These are phyloP conservation scores for Rhodotorula diobovata DNA, from an alignment of 768 basidiomycete genomes.

Conservation along the genomic window DNA sequence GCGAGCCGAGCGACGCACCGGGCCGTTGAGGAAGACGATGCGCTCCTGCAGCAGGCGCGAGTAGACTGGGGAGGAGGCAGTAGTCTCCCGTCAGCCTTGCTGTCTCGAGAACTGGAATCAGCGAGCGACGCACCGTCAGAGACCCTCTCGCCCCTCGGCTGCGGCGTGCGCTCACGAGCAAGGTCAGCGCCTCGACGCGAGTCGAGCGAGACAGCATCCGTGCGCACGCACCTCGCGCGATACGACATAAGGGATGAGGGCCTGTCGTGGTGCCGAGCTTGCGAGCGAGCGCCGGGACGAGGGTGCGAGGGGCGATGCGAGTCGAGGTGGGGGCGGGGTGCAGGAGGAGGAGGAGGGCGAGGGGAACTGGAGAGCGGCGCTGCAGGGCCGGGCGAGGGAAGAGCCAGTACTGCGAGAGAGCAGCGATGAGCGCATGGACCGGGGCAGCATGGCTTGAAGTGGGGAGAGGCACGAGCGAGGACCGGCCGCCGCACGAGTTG, in stretches of 20 bases:
- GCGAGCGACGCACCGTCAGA: slow-evolving; percentile 23
- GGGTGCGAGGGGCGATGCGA: neutral
- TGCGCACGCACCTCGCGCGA: slow-evolving; percentile 22
- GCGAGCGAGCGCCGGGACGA: neutral
- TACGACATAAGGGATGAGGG: slow-evolving; percentile 22
- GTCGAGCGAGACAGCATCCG: neutral
- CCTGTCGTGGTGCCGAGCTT: neutral
- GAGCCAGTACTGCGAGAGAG: too few relatives aligned
- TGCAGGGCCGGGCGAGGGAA: too few relatives aligned
- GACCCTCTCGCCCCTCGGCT: slow-evolving; percentile 32
- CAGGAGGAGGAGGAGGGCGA: neutral
- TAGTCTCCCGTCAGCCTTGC: too few relatives aligned
- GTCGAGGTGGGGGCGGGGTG: neutral
- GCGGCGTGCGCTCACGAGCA: neutral
- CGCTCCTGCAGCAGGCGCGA: slow-evolving; percentile 86
- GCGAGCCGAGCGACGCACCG: slow-evolving; percentile 53
- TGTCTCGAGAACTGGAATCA: too few relatives aligned
- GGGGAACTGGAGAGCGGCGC: neutral
- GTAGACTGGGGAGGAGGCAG: slow-evolving; percentile 54
- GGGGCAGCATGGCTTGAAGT: neutral
- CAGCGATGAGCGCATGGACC: neutral
- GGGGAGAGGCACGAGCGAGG: neutral
- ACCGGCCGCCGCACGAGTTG: too few relatives aligned
- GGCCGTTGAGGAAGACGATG: slow-evolving; percentile 91
- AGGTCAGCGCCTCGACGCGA: too few relatives aligned